These are phyloP conservation scores for Fusarium sp. DNA, from an alignment of 2,329 filamentous ascomycete species.

Conservation along the genomic window DNA sequence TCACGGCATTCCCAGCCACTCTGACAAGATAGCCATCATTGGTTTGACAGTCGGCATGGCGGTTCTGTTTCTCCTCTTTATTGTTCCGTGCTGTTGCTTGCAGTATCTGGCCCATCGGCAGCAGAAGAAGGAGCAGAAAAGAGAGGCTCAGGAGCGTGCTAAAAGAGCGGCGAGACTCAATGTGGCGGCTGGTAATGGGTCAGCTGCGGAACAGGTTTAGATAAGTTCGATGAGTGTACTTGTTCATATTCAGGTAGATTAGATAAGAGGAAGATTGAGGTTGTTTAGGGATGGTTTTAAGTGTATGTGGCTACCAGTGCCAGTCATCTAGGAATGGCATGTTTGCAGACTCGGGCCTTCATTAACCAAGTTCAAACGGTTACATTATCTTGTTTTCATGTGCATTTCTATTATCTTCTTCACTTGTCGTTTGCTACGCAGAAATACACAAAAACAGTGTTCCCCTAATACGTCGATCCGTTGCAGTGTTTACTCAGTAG, in stretches of 20 bases:
- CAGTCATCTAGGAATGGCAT: neutral
- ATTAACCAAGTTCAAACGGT: neutral
- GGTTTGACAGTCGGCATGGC: neutral
- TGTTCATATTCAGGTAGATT: neutral
- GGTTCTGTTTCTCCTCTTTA: slow-evolving; percentile 3
- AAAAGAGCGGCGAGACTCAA: neutral
- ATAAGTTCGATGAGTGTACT: neutral
- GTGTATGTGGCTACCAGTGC: neutral
- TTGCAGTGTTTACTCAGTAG: neutral
- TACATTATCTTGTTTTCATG: neutral
- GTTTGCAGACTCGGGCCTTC: neutral
- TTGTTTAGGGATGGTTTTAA: neutral
- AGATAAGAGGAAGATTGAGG: neutral
- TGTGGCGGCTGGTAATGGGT: neutral
- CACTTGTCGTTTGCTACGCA: neutral
- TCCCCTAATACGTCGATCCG: neutral
- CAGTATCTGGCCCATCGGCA: slow-evolving; percentile 6
- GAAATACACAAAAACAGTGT: neutral
- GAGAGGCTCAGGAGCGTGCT: neutral
- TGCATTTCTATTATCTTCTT: fast-evolving
- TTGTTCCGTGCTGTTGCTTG: slow-evolving; percentile 16
- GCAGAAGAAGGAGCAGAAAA: neutral
- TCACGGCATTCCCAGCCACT: neutral
- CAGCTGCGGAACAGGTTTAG: neutral
- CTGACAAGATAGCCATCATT: neutral